Percentiles rank a stretch among this genome's conserved stretches.
These are phyloP conservation scores for Lipomyces orientalis DNA, from an alignment of 805 yeast genomes.

Conservation along the genomic window DNA sequence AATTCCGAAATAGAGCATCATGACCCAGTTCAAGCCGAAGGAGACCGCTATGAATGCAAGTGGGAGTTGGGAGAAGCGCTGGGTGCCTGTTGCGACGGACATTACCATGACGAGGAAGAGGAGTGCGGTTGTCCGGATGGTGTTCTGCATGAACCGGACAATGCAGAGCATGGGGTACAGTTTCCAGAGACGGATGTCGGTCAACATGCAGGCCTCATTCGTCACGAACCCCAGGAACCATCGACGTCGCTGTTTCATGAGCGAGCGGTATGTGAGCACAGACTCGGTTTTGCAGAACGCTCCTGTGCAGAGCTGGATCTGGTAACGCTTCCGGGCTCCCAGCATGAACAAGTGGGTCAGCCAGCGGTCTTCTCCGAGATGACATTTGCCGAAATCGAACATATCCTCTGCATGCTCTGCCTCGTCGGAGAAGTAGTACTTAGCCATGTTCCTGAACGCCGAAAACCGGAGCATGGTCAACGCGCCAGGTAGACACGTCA, in stretches of 20 bases:
- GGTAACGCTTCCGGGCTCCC: slow-evolving; percentile 32
- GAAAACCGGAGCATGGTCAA: slow-evolving; percentile 34
- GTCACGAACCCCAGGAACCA: slow-evolving; percentile 36
- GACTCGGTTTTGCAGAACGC: slow-evolving; percentile 38
- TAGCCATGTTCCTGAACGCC: slow-evolving; percentile 32
- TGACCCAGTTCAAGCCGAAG: slow-evolving; percentile 29
- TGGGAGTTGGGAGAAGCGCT: slow-evolving; percentile 20
- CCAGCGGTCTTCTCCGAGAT: slow-evolving; percentile 36
- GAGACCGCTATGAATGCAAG: slow-evolving; percentile 20
- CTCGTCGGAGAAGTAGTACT: slow-evolving; percentile 31
- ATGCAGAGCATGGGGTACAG: slow-evolving; percentile 32
- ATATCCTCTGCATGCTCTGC: slow-evolving; percentile 32
- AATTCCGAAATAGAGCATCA: slow-evolving; percentile 29
- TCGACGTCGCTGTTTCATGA: slow-evolving; percentile 35
- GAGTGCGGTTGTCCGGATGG: slow-evolving; percentile 33
- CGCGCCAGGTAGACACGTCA: slow-evolving; percentile 37
- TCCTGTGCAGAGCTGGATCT: slow-evolving; percentile 33
- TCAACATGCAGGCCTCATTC: slow-evolving; percentile 35
- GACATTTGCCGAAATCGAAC: slow-evolving; percentile 35
- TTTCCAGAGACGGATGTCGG: slow-evolving; percentile 35
- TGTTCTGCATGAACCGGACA: slow-evolving; percentile 35
- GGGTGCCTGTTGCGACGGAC: slow-evolving; percentile 14
- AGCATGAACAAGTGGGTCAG: slow-evolving; percentile 35
- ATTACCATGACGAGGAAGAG: slow-evolving; percentile 23
- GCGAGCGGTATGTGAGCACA: slow-evolving; percentile 21